These are phyloP conservation scores for Pholiota adiposa DNA, from an alignment of 1,284 basidiomycete species.

Conservation along the genomic window DNA sequence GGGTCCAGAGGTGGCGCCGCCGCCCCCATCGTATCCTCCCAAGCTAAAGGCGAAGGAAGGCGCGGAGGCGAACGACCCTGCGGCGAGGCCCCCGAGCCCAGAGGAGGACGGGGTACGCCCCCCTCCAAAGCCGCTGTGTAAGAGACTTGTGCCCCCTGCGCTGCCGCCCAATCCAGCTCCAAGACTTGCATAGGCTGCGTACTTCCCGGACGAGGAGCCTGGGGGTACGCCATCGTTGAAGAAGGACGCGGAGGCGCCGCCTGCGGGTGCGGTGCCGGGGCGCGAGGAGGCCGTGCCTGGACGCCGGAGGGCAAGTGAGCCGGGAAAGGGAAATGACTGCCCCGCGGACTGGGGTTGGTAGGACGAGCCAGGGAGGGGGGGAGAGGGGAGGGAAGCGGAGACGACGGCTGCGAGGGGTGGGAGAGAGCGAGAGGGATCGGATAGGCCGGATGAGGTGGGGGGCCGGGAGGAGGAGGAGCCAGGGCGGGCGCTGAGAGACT, in stretches of 20 bases:
- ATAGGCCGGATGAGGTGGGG: slow-evolving; percentile 43
- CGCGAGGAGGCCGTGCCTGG: slow-evolving; percentile 37
- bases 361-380: slow-evolving; percentile 33
- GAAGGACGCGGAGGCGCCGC: slow-evolving; percentile 36
- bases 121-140: slow-evolving; percentile 32
- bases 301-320: slow-evolving; percentile 41
- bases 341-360: background rate
- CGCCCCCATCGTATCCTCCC: slow-evolving; percentile 23
- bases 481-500: slow-evolving; percentile 18
- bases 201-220: slow-evolving; percentile 45
- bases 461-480: slow-evolving; percentile 46
- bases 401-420: slow-evolving; percentile 76
- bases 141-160: slow-evolving; percentile 11
- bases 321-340: slow-evolving; percentile 32
- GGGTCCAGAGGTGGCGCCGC: slow-evolving; percentile 17
- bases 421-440: slow-evolving; percentile 51
- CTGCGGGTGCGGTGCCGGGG: slow-evolving; percentile 57
- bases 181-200: slow-evolving; percentile 31
- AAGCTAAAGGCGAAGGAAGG: slow-evolving; percentile 20
- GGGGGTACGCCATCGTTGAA: slow-evolving; percentile 22
- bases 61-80: slow-evolving; percentile 14
- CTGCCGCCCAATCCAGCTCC: slow-evolving; percentile 44
- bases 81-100: slow-evolving; percentile 13
- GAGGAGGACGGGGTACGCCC: slow-evolving; percentile 21
- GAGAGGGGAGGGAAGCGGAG: slow-evolving; percentile 56